Conservation (phyloP, 768 basidiomycete genomes). For the Leccinum sublutescens region DNA sequence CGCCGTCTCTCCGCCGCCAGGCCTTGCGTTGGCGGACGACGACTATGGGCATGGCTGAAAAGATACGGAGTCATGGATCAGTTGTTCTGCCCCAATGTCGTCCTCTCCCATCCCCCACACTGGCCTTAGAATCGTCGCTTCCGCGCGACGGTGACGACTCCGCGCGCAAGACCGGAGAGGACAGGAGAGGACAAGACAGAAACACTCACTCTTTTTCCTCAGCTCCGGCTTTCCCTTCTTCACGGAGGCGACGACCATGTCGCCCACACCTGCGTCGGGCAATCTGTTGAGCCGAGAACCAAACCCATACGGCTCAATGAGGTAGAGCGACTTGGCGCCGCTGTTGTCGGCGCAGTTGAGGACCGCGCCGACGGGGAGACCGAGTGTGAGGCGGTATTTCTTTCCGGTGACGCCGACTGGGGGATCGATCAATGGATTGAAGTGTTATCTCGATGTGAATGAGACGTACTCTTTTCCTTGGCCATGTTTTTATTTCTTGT, state of each 20-base stretch:
- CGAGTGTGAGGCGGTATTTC: constrained; percentile 94
- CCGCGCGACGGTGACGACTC: background rate
- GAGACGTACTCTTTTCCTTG: constrained; percentile 23
- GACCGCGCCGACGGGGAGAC: constrained; percentile 92
- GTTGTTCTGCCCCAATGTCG: background rate
- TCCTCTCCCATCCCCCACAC: background rate
- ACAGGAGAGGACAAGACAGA: background rate
- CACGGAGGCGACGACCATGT: constrained; percentile 95
- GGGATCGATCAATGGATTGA: background rate
- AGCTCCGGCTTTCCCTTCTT: constrained; percentile 99
- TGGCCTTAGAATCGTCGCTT: background rate
- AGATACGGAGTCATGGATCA: constrained; percentile 8
- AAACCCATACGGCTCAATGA: constrained; percentile 95
- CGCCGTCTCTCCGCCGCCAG: constrained; percentile 97
- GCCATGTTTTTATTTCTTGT: constrained; percentile 18
- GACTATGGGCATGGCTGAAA: constrained; percentile 90
- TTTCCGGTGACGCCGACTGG: constrained; percentile 73
- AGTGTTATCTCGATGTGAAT: background rate
- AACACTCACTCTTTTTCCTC: constrained; percentile 93
- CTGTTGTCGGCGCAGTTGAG: constrained; percentile 99
- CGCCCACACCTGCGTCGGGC: constrained; percentile 92
- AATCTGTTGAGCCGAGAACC: constrained; percentile 97
- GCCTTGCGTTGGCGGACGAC: constrained; percentile 97
- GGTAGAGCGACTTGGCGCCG: constrained; percentile 92
- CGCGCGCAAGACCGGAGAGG: background rate